Base-by-base conservation (phyloP, 768 basidiomycete genomes). In the Phaffia australis region DNA sequence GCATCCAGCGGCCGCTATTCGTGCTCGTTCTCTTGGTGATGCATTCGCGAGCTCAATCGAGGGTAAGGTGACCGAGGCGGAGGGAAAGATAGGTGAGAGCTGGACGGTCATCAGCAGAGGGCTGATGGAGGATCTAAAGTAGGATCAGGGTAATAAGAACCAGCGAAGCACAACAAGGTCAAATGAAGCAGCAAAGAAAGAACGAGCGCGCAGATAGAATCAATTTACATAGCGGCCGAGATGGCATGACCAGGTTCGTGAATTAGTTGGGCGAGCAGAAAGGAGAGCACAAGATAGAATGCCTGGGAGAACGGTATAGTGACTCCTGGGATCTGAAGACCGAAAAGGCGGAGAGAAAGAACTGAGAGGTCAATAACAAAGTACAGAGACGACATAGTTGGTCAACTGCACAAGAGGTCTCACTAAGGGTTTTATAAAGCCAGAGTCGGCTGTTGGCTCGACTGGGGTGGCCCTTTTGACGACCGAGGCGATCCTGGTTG, bases 161-260 rank as follows among this genome's bases (percentile, higher is more conserved):
- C 51, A 56, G 42, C 25, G 49, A 14, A 47, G n/a, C 18, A 2
- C 7, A 18, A 46, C 16, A 8, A 21, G 27, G 23, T n/a, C 48
- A 35, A 50, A 23, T 4, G 48, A 14, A 30, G 25, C 8, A 3
- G n/a, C 23, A 35, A 55, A 27, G 5, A n/a, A 47, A 5, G 54
- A 48, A 51, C 16, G 18, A 23, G 16, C 50, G 23, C 18, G 16
- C 50, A 51, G 50, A 23, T 23, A 51, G 23, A 23, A 16, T 51
- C 2, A 23, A 48, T 62, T 52, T 15, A 68, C 67, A 69, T 23
- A 15, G 67, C 67, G 19, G 42, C 67, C 15, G 62, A 48, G 23
- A 69, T 16, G 3, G 62, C 49, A 49, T 69, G 67, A n/a, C 60
- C 67, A 52, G 67, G 67, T 30, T 69, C 67, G 32, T 69, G 67